Evolutionary conservation across 305 asterid species (phyloP), one percentile per base, ranked within the genome.

Genomic region (Plantago coronopus): DNA sequence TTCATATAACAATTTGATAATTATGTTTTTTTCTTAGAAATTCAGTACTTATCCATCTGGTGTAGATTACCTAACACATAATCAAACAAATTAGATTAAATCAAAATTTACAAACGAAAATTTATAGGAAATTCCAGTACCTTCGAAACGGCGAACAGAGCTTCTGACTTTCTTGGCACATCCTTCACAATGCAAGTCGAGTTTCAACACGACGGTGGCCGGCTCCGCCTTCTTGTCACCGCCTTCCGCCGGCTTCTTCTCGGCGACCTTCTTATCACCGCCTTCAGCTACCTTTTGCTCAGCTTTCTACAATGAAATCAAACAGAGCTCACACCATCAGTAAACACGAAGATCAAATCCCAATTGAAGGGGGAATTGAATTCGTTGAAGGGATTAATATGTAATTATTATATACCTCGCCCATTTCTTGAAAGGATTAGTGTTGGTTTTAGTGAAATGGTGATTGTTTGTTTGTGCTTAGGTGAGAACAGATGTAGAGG

Each of bases 101-200:
- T 2, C 5, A 18, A 3, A 6, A 61, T 46, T 22, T 2, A 19
- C 46, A 12, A 31, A 10, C 40, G 3, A 45, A 40, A 54, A 12
- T 2, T n/a, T 0, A 18, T 54, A n/a, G 11, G 7, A 38, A 37
- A 44, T 31, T 40, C 0, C 49, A 19, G 50, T 79, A 91, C 97
- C 95, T 62, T 80, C 76, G 10, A 69, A 72, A 62, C 72, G 72
- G 59, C 72, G 75, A 60, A 89, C 56, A 22, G 73, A 76, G 60
- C 95, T 94, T 67, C 79, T 79, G 88, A 89, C 95, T 80, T 89
- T 89, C 68, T 81, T 83, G 23, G 97, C 93, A 62, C 97, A 89
- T 40, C 95, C 95, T 68, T 83, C 93, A 71, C 97, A 89, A 84
- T 89, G 97, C 72, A 89, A 87, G 61, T 89, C 95, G 59, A 87